Percentiles rank a stretch among this genome's conserved stretches.
Conservation (phyloP, 1,284 basidiomycete species). For the Malassezia brasiliensis region DNA sequence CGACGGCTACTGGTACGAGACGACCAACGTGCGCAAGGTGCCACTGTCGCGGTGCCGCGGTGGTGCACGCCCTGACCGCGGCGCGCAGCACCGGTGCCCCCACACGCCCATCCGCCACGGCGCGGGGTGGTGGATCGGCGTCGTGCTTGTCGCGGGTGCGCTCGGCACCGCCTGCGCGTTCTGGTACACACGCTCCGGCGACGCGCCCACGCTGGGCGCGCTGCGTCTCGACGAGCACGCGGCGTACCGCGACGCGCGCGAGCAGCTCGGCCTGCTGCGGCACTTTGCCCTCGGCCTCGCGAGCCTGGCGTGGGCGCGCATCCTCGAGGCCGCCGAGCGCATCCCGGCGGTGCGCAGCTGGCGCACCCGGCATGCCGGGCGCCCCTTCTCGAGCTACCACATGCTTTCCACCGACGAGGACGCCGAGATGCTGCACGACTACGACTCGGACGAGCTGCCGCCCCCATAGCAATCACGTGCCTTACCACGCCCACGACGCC, state of each 20-base stretch:
- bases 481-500: too few relatives aligned
- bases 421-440: conserved; percentile 39
- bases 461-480: conserved; percentile 14
- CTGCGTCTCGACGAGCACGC: conserved; percentile 19
- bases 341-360: conserved; percentile 4
- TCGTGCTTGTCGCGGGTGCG: conserved; percentile 30
- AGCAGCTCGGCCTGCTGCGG: conserved; percentile 5
- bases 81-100: conserved; percentile 29
- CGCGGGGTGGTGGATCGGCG: conserved; percentile 36
- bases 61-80: conserved; percentile 36
- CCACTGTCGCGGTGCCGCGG: conserved; percentile 38
- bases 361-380: conserved; percentile 12
- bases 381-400: conserved; percentile 34
- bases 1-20: conserved; percentile 45
- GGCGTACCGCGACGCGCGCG: conserved; percentile 17
- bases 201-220: conserved; percentile 51
- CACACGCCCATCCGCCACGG: conserved; percentile 26
- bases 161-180: conserved; percentile 27
- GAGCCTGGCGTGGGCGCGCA: conserved; percentile 19
- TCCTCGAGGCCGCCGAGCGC: conserved; percentile 2
- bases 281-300: conserved; percentile 22
- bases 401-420: conserved; percentile 41
- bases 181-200: conserved; percentile 51
- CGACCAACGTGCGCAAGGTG: conserved; percentile 40
- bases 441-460: conserved; percentile 35